A percentile compares a stretch with the other conserved stretches of the same genome.
Conservation (phyloP, 164 flowering plant species). For the Magnolia officinalis region DNA sequence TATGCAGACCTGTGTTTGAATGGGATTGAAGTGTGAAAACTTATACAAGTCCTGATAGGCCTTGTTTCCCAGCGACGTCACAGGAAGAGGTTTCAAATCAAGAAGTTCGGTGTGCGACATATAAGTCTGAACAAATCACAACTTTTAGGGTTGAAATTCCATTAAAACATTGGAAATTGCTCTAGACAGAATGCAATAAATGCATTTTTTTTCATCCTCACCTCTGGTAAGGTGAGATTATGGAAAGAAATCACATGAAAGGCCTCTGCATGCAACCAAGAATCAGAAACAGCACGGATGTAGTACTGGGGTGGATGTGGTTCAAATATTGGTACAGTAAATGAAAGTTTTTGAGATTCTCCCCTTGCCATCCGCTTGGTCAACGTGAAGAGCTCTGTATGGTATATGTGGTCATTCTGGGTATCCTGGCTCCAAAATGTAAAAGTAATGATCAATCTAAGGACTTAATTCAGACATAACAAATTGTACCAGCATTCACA, state of each 20-base stretch:
- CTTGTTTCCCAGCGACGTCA: conserved; percentile 71
- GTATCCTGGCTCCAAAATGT: conserved; percentile 58
- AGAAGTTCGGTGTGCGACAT: conserved; percentile 92
- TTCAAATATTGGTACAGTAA: conserved; percentile 95
- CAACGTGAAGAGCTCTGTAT: conserved; percentile 85
- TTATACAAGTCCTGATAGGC: conserved; percentile 69
- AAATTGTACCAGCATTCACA: background rate
- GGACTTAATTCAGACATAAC: background rate
- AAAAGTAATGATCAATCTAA: conserved; percentile 8
- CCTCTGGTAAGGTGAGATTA: conserved; percentile 93
- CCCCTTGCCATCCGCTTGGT: conserved; percentile 81
- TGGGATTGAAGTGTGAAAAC: conserved; percentile 96
- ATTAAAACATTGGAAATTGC: background rate
- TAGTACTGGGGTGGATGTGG: conserved; percentile 99
- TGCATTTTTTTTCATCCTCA: conserved; percentile 14
- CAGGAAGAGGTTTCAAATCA: conserved; percentile 91
- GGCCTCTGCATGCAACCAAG: conserved; percentile 89
- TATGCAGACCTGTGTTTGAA: conserved; percentile 85
- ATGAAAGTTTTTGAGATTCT: conserved; percentile 85
- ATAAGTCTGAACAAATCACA: conserved; percentile 45
- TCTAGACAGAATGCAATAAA: background rate
- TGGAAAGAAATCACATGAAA: conserved; percentile 78
- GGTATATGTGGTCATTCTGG: conserved; percentile 93
- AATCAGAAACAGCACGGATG: conserved; percentile 93
- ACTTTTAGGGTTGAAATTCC: background rate